Conservation (phyloP, 345 rosid species). For the Camelina hispida region DNA sequence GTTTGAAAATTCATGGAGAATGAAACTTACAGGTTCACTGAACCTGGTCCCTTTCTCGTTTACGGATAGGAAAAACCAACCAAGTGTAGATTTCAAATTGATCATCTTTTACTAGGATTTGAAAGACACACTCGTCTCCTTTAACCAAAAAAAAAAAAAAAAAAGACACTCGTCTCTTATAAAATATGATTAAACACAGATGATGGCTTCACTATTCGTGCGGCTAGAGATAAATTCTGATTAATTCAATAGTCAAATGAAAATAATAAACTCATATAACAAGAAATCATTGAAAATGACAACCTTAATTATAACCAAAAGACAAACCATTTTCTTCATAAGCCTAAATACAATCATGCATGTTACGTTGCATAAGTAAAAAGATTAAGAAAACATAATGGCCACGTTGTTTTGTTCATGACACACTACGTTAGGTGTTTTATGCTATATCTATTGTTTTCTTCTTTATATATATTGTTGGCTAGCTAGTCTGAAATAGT, state of each 20-base stretch:
- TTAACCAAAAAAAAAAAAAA: too few species aligned
- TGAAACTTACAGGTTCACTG: slow-evolving; percentile 23
- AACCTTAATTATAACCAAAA: slow-evolving; percentile 13
- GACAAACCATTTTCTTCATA: slow-evolving; percentile 6
- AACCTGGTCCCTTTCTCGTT: slow-evolving; percentile 37
- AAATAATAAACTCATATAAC: not conserved
- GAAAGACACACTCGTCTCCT: too few species aligned
- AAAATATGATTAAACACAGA: too few species aligned
- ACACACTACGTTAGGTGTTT: slow-evolving; percentile 1
- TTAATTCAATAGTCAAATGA: not conserved
- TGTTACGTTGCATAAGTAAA: slow-evolving; percentile 24
- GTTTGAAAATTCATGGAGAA: slow-evolving; percentile 28
- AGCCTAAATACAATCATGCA: slow-evolving; percentile 22
- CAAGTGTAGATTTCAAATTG: slow-evolving; percentile 7
- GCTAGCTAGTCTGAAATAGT: not conserved
- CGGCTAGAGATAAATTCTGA: not conserved
- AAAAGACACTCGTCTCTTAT: not conserved
- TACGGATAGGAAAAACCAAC: slow-evolving; percentile 2
- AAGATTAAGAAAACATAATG: slow-evolving; percentile 23
- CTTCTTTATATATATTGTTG: not conserved
- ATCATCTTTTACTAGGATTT: not conserved
- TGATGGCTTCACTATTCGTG: not conserved
- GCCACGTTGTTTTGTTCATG: slow-evolving; percentile 24
- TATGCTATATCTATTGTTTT: slow-evolving; percentile 16
- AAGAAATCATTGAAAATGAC: slow-evolving; percentile 30